Evolutionary conservation across 495 filamentous ascomycete genomes (phyloP), one percentile per base, ranked within the genome.

Genomic region (Extremus antarcticus): DNA sequence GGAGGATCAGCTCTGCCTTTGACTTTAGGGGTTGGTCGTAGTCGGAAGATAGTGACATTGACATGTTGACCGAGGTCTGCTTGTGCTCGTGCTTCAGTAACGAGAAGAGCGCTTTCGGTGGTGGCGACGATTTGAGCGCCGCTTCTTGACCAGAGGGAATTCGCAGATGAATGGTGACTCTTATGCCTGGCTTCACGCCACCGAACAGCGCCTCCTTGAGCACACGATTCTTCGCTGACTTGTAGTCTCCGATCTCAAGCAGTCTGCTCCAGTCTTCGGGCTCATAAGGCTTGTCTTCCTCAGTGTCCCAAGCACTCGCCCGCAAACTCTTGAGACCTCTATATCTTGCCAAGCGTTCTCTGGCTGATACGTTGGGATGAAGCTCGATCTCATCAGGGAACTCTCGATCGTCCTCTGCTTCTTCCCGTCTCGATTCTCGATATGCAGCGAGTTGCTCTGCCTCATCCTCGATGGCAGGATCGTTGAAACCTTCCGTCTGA

Each of bases 371-470:
- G 49, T 90, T 82, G 0, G 94, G 92, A 60, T 85, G 87, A 41
- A 98, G 76, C 67, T 98, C 92, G 62, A 97, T 90, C 68, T 98
- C 92, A 56, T 98, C 92, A 3, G 92, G 92, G 71, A 97, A 98
- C 61, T 96, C 91, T 17, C 85, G 77, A 65, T 98, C 90, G 21
- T 97, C 90, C 51, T 87, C 75, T 20, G 82, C 88, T 60, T 95
- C 89, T 22, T 78, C 81, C 25, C 78, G 76, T 54, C 90, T 87
- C 50, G 78, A 83, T 25, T 77, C 74, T 13, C 92, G 80, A 68
- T 89, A 98, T 24, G 82, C 86, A 23, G 77, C 84, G 41, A 98
- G 72, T 55, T 90, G 76, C 57, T 78, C 75, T 35, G 82, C 84
- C 64, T 97, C 91, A 19, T 96, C 87, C 29, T 92, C 88, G 25